Evolutionary conservation across 768 basidiomycete species (phyloP).

Genomic region (Serendipita sp.): DNA sequence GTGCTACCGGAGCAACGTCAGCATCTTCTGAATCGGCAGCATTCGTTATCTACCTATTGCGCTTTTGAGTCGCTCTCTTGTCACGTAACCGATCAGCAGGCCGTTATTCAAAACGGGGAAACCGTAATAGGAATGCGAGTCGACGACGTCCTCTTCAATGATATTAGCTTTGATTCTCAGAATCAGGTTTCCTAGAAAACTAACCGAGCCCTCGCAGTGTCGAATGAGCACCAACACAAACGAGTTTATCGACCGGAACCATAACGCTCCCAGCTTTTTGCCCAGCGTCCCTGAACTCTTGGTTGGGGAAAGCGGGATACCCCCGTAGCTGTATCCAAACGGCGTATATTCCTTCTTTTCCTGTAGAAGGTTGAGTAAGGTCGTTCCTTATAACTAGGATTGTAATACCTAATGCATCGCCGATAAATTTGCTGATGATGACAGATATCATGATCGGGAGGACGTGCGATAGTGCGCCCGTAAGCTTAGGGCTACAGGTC

Average conservation of each 20-base stretch:
- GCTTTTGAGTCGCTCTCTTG: constrained; percentile 35
- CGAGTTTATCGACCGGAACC: constrained; percentile 34
- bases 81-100: constrained; percentile 41
- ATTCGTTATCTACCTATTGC: constrained; percentile 19
- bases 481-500: constrained; percentile 29
- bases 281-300: constrained; percentile 48
- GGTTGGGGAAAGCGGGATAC: constrained; percentile 55
- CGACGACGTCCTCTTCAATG: constrained; percentile 26
- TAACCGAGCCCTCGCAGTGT: constrained; percentile 36
- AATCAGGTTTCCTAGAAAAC: constrained; percentile 5
- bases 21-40: not conserved
- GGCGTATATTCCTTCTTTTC: constrained; percentile 52
- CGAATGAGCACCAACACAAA: constrained; percentile 30
- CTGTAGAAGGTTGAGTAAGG: constrained; percentile 13
- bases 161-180: constrained; percentile 1
- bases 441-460: constrained; percentile 69
- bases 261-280: constrained; percentile 46
- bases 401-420: constrained; percentile 35
- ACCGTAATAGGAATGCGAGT: constrained; percentile 35
- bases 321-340: constrained; percentile 56
- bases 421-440: constrained; percentile 64
- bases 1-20: constrained; percentile 11
- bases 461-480: constrained; percentile 65
- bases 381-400: not conserved
- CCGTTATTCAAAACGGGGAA: constrained; percentile 44